A percentile compares a stretch with the other conserved stretches of the same genome.
These are phyloP conservation scores for Aspergillus incahuasiensis DNA, from an alignment of 495 filamentous ascomycete genomes.

Conservation along the genomic window DNA sequence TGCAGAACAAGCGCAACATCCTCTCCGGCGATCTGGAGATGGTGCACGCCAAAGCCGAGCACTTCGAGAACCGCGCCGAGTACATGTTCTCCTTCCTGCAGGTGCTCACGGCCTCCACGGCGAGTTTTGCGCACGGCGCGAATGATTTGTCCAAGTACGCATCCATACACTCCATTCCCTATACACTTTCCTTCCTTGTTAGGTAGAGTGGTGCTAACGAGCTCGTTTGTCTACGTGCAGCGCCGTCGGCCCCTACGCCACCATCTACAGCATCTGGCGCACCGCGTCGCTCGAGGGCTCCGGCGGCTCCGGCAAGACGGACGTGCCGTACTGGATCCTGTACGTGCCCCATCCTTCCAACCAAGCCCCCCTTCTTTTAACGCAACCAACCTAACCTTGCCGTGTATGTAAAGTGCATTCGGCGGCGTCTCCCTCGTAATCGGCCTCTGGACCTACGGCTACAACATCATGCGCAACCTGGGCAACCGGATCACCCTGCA, in stretches of 20 bases:
- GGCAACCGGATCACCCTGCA: slow-evolving; percentile 20
- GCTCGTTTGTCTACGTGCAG: too few relatives aligned
- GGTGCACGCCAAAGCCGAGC: slow-evolving; percentile 13
- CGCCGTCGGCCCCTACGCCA: slow-evolving; percentile 19
- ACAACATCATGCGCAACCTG: slow-evolving; percentile 22
- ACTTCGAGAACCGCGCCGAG: slow-evolving; percentile 18
- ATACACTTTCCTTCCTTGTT: too few relatives aligned
- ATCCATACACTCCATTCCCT: too few relatives aligned
- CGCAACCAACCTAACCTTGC: neutral
- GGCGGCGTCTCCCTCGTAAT: slow-evolving; percentile 15
- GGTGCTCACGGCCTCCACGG: slow-evolving; percentile 16
- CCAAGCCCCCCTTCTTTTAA: neutral
- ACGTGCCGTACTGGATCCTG: slow-evolving; percentile 20
- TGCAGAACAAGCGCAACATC: slow-evolving; percentile 16
- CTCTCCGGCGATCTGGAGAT: slow-evolving; percentile 16
- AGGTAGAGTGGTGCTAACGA: too few relatives aligned
- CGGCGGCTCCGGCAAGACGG: neutral
- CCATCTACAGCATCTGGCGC: slow-evolving; percentile 16
- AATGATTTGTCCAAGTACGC: slow-evolving; percentile 21
- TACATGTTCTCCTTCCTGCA: slow-evolving; percentile 20
- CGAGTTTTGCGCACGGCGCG: slow-evolving; percentile 18
- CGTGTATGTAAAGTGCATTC: slow-evolving; percentile 16
- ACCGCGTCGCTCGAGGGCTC: slow-evolving; percentile 6
- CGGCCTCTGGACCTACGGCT: slow-evolving; percentile 23
- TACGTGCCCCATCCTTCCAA: slow-evolving; percentile 1